phyloP scores from a whole-genome alignment of 257 asterid genomes.

The Catharanthus roseus region DNA sequence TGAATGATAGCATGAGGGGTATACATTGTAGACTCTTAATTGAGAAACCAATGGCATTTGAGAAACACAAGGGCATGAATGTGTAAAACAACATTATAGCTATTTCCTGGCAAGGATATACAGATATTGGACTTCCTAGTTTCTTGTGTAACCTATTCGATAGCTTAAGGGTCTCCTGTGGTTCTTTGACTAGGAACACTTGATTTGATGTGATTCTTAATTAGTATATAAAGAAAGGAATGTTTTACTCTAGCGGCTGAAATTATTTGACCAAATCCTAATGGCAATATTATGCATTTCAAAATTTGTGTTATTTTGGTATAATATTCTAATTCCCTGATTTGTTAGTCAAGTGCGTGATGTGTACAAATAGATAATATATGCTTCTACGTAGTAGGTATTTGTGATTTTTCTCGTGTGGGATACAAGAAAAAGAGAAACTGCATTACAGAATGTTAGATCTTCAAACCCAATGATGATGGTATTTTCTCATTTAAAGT shows the following conservation, averaged over 20 bases:
- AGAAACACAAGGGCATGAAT: neutral
- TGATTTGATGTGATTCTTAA: neutral
- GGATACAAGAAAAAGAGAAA: neutral
- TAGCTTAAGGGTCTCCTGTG: too few species aligned
- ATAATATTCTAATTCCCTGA: neutral
- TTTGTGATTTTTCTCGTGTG: neutral
- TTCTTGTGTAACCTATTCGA: neutral
- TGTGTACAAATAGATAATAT: too few species aligned
- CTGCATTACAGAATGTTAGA: neutral
- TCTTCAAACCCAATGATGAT: neutral
- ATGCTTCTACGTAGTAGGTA: neutral
- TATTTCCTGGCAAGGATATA: too few species aligned
- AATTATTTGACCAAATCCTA: neutral
- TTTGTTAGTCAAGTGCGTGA: too few species aligned
- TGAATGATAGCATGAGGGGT: neutral
- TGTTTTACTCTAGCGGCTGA: neutral
- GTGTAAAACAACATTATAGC: neutral
- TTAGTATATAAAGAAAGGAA: neutral
- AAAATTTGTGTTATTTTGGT: too few species aligned
- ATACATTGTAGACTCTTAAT: neutral
- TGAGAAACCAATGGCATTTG: neutral
- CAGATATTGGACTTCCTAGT: neutral
- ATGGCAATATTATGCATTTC: too few species aligned
- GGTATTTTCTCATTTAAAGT: neutral
- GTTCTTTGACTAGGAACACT: neutral